Evolutionary conservation across 169 alveolate species (phyloP), one percentile per base, ranked within the genome.

Genomic region (Besnoitia besnoiti): DNA sequence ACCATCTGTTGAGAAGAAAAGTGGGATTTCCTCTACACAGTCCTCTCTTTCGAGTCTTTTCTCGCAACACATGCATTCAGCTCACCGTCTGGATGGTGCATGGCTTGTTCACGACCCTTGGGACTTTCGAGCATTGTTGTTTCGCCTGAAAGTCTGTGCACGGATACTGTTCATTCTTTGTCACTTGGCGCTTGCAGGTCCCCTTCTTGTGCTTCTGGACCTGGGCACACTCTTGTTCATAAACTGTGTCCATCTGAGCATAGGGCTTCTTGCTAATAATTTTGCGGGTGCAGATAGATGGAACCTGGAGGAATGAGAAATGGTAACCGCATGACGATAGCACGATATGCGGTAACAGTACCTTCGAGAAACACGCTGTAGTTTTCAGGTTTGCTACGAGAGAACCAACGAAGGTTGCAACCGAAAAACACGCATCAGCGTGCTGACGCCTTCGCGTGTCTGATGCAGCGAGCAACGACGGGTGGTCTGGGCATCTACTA

Each of bases 161-260:
- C 33, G 87, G 87, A 39, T 40, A 39, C 59, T 77, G 87, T 27
- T 77, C 87, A 5, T 30, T 77, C 35, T 44, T 77, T 59, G n/a
- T 4, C 50, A 77, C 59, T 77, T 77, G 87, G 51, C 87, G 87
- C 87, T 77, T 39, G 87, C 87, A 77, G 59, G 87, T 77, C 16
- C 87, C 87, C 59, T 77, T 39, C 47, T 77, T 77, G 87, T 77
- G 87, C 24, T 77, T 77, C 87, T 77, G 87, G 61, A 77, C 87
- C 47, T 77, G 87, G 10, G 50, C 50, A 24, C 87, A 77, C 47
- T 77, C 61, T 46, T 77, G 12, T 59, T 77, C 87, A 4, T 77
- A 77, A 5, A 77, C 87, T 8, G 87, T 77, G 35, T 77, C 87
- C 40, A 27, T 39, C 37, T 39, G 50, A 39, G 50, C 24, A 59